phyloP scores from a whole-genome alignment of 2,329 filamentous ascomycete genomes.

The Aspergillus brunneoviolaceus region DNA sequence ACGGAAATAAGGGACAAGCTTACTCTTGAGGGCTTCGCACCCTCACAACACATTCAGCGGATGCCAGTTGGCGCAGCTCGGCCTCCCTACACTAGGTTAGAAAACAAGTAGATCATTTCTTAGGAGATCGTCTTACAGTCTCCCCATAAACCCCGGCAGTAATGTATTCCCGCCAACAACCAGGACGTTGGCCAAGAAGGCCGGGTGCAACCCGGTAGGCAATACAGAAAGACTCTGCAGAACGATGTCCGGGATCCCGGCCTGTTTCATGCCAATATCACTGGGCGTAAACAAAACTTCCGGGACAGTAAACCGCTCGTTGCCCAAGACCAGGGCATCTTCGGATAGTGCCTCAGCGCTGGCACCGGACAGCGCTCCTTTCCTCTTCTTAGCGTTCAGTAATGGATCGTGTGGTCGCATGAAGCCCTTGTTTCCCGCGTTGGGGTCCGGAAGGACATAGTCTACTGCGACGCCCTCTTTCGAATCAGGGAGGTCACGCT shows the following conservation, averaged over 20 bases:
- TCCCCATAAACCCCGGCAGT: constrained; percentile 76
- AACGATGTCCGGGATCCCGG: constrained; percentile 78
- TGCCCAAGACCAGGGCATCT: constrained; percentile 81
- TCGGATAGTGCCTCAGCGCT: constrained; percentile 57
- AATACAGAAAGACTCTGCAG: constrained; percentile 73
- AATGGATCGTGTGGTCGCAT: constrained; percentile 75
- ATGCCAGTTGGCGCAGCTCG: constrained; percentile 70
- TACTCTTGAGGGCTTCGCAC: constrained; percentile 67
- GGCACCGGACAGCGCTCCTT: constrained; percentile 48
- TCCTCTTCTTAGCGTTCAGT: constrained; percentile 54
- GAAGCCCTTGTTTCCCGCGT: constrained; percentile 63
- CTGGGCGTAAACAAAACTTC: constrained; percentile 85
- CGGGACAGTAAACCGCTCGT: constrained; percentile 87
- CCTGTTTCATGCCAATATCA: constrained; percentile 81
- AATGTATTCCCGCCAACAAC: constrained; percentile 84
- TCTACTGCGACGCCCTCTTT: constrained; percentile 68
- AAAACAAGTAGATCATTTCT: neutral
- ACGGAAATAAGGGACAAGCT: constrained; percentile 23
- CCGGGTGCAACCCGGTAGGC: constrained; percentile 80
- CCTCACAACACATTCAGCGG: constrained; percentile 74
- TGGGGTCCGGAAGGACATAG: constrained; percentile 85
- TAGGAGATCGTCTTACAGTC: constrained; percentile 55
- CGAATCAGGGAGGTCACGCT: constrained; percentile 27
- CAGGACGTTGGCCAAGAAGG: constrained; percentile 80
- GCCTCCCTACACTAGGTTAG: constrained; percentile 48